phyloP scores from a whole-genome alignment of 2,329 filamentous ascomycete genomes.

The Colletotrichum euphorbiae region DNA sequence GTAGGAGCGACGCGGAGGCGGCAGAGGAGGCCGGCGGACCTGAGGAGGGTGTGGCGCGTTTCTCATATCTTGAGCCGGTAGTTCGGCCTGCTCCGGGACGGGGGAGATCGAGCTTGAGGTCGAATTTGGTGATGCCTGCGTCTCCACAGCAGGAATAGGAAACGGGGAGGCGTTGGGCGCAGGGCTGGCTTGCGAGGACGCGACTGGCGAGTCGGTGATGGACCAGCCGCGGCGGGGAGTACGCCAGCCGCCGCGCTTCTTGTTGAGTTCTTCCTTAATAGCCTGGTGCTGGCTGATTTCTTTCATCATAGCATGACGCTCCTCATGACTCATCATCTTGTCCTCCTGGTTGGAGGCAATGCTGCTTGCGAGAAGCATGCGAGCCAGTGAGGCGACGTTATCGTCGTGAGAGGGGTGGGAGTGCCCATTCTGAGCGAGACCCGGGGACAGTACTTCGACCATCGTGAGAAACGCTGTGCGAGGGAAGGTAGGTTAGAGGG shows the following conservation, averaged over 20 bases:
- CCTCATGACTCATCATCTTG: slow-evolving; percentile 53
- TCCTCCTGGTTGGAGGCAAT: slow-evolving; percentile 38
- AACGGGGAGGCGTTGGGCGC: slow-evolving; percentile 10
- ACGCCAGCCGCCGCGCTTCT: slow-evolving; percentile 51
- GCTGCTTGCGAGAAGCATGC: slow-evolving; percentile 40
- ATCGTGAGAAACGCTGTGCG: slow-evolving; percentile 42
- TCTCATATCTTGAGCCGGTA: slow-evolving; percentile 37
- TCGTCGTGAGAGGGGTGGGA: slow-evolving; percentile 36
- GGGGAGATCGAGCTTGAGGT: slow-evolving; percentile 26
- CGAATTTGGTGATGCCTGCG: slow-evolving; percentile 5
- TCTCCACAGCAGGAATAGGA: slow-evolving; percentile 23
- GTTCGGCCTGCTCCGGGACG: slow-evolving; percentile 41
- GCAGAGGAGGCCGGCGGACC: slow-evolving; percentile 50
- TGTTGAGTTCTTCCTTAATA: slow-evolving; percentile 52
- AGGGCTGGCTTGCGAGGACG: slow-evolving; percentile 39
- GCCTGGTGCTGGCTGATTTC: slow-evolving; percentile 53
- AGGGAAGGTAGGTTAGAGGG: not conserved
- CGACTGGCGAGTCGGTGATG: slow-evolving; percentile 55
- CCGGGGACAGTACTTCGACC: slow-evolving; percentile 48
- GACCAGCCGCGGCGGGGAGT: slow-evolving; percentile 60
- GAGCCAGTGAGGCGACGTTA: slow-evolving; percentile 39
- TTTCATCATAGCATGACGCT: slow-evolving; percentile 53
- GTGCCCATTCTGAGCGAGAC: slow-evolving; percentile 39
- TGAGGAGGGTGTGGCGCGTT: slow-evolving; percentile 39
- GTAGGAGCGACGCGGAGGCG: slow-evolving; percentile 66